Evolutionary conservation across 495 filamentous ascomycete genomes (phyloP).

Genomic region (Cercophora scortea): DNA sequence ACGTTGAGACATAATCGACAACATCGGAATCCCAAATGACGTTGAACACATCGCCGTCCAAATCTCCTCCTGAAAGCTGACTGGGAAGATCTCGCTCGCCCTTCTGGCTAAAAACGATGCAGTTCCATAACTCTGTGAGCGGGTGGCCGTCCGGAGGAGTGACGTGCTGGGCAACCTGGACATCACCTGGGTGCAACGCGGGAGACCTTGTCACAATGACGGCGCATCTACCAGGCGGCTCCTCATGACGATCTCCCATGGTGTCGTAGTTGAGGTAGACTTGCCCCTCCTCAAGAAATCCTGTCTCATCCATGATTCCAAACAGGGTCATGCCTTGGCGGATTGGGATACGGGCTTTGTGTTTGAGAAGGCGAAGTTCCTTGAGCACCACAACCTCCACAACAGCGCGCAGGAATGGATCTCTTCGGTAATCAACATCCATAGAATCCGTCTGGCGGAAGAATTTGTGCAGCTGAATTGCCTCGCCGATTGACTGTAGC

Average conservation of each 20-base stretch:
- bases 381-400: constrained; percentile 58
- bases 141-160: constrained; percentile 51
- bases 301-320: constrained; percentile 80
- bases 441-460: constrained; percentile 47
- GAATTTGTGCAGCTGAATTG: constrained; percentile 48
- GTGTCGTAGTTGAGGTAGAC: constrained; percentile 50
- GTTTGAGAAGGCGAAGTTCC: constrained; percentile 63
- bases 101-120: constrained; percentile 66
- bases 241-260: constrained; percentile 9
- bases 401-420: constrained; percentile 54
- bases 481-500: constrained; percentile 43
- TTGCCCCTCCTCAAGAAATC: constrained; percentile 55
- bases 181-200: constrained; percentile 72
- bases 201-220: constrained; percentile 63
- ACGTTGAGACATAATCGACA: constrained; percentile 24
- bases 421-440: constrained; percentile 52
- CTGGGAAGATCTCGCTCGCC: constrained; percentile 69
- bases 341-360: constrained; percentile 66
- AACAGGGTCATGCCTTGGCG: constrained; percentile 61
- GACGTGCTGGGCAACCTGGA: constrained; percentile 52
- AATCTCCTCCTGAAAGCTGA: constrained; percentile 68
- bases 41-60: constrained; percentile 76
- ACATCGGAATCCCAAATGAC: constrained; percentile 58
- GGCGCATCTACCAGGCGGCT: constrained; percentile 8
- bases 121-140: constrained; percentile 53